A percentile compares a stretch with the other conserved stretches of the same genome.
Evolutionary conservation across 176 grass and related monocot genomes (phyloP).

Genomic region (Carex pumila): DNA sequence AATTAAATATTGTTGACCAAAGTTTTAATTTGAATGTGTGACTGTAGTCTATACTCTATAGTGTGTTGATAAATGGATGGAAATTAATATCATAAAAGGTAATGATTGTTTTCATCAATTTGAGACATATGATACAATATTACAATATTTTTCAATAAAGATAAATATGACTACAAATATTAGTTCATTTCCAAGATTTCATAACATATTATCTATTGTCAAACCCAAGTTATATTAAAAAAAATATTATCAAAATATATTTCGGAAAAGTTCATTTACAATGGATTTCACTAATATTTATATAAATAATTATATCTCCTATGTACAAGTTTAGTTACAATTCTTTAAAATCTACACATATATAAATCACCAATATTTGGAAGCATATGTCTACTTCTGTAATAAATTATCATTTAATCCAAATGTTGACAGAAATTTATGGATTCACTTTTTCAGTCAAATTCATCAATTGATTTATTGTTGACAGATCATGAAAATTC

Average conservation of each 20-base stretch:
- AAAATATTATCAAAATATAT: no score
- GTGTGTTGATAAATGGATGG: not conserved
- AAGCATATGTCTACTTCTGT: not conserved
- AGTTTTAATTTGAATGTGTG: no score
- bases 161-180: not conserved
- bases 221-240: not conserved
- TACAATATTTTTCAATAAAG: no score
- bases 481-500: not conserved
- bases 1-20: not conserved
- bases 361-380: not conserved
- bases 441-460: not conserved
- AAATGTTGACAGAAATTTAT: not conserved
- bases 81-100: not conserved
- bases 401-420: not conserved
- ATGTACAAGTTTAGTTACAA: not conserved
- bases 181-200: not conserved
- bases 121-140: not conserved
- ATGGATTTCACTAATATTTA: not conserved
- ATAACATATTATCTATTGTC: not conserved
- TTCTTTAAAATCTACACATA: not conserved
- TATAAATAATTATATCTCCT: not conserved
- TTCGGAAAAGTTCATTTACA: no score
- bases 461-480: not conserved
- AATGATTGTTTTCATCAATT: not conserved
- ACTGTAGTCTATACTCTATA: no score